These are phyloP conservation scores for Xylaria sp. DNA, from an alignment of 2,329 filamentous ascomycete species.

Conservation along the genomic window DNA sequence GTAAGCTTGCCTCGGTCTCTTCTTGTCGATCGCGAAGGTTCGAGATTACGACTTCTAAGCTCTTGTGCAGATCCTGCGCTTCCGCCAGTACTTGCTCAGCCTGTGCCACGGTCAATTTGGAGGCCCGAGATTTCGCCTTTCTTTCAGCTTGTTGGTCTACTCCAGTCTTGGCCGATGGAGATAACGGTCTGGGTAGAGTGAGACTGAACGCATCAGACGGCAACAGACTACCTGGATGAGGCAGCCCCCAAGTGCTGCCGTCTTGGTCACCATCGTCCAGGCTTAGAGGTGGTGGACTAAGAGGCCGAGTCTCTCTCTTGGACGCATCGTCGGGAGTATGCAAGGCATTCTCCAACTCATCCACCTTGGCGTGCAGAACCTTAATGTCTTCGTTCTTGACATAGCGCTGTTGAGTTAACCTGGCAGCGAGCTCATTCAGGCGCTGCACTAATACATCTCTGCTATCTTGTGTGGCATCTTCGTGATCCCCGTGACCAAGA, in stretches of 20 bases:
- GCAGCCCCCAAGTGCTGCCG: constrained; percentile 48
- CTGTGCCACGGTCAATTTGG: constrained; percentile 38
- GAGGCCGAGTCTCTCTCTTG: constrained; percentile 30
- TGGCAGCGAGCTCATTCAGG: constrained; percentile 47
- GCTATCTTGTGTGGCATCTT: constrained; percentile 50
- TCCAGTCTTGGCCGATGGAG: constrained; percentile 35
- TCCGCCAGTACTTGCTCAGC: constrained; percentile 52
- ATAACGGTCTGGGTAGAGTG: constrained; percentile 32
- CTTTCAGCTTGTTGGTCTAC: not conserved
- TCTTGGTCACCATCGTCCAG: constrained; percentile 6
- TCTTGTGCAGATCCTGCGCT: constrained; percentile 59
- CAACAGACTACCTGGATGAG: constrained; percentile 44
- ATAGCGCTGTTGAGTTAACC: constrained; percentile 40
- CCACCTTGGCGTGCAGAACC: constrained; percentile 54
- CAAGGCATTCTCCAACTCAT: constrained; percentile 55
- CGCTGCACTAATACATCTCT: constrained; percentile 60
- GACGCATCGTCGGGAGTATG: constrained; percentile 30
- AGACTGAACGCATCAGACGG: constrained; percentile 37
- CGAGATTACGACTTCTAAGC: constrained; percentile 60
- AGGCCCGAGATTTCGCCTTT: constrained; percentile 15
- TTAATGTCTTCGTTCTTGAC: constrained; percentile 49
- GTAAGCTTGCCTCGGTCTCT: constrained; percentile 64
- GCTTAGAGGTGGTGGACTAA: not conserved
- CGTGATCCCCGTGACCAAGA: constrained; percentile 32
- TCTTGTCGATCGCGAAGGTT: constrained; percentile 66